phyloP scores from a whole-genome alignment of 108 stramenopile species.

The Hondaea fermentalgiana region DNA sequence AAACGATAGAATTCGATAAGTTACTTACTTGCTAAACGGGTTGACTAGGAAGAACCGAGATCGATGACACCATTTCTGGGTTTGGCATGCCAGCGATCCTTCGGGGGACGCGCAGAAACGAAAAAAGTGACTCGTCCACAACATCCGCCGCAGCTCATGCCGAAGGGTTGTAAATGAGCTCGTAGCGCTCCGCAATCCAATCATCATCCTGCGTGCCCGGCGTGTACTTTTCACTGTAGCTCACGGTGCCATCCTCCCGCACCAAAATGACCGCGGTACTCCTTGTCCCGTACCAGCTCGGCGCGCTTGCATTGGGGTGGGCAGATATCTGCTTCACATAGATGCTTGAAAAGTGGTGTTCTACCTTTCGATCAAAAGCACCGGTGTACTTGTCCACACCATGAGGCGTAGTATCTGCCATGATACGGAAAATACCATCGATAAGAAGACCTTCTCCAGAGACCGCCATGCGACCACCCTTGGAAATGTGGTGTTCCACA shows the following conservation, averaged over 20 bases:
- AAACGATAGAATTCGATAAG: no score
- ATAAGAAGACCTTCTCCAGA: background rate
- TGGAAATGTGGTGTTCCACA: background rate
- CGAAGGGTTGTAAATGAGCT: background rate
- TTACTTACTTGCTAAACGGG: no score
- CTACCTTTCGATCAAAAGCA: background rate
- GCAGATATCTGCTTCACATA: background rate
- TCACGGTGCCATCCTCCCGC: background rate
- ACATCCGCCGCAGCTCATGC: no score
- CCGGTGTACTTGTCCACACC: background rate
- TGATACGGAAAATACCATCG: background rate
- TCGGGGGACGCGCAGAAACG: background rate
- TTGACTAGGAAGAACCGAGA: no score
- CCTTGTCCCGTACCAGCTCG: background rate
- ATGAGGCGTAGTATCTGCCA: background rate
- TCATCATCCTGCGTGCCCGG: background rate
- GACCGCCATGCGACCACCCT: background rate
- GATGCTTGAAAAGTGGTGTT: background rate
- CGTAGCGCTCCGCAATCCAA: background rate
- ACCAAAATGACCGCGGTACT: background rate
- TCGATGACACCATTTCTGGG: no score
- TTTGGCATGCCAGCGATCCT: background rate
- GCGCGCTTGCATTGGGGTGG: background rate
- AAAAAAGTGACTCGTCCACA: background rate
- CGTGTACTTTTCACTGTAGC: background rate